Evolutionary conservation across 371 early-diverging fungal species (phyloP).

Genomic region (Polyrhizophydium stewartii): DNA sequence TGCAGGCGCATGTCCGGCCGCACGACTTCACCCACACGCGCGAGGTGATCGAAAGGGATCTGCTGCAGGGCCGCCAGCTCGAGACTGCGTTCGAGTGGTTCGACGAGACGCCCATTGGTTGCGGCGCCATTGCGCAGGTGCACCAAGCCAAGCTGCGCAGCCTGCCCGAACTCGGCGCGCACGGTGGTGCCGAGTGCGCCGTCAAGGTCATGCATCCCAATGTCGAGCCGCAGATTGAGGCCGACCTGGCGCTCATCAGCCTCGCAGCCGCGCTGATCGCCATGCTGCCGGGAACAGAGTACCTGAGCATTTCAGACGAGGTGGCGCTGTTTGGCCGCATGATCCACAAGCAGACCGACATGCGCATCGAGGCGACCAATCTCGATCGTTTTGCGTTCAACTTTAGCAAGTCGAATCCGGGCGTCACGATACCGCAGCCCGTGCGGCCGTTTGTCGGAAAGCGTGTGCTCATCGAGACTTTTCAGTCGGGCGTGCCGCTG

Average conservation of each 20-base stretch:
- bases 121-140: constrained; percentile 7
- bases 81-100: constrained; percentile 64
- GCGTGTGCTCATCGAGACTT: constrained; percentile 82
- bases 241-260: constrained; percentile 78
- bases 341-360: constrained; percentile 89
- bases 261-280: constrained; percentile 63
- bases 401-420: constrained; percentile 41
- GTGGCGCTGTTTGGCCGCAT: constrained; percentile 80
- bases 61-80: too few species aligned
- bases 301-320: constrained; percentile 85
- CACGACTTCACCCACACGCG: constrained; percentile 72
- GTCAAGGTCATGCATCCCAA: constrained; percentile 93
- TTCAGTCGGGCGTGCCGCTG: constrained; percentile 69
- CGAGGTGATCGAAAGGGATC: constrained; percentile 47
- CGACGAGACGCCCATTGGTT: constrained; percentile 53
- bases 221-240: constrained; percentile 59
- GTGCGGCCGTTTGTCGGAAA: constrained; percentile 51
- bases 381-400: constrained; percentile 63
- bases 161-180: neutral
- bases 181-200: constrained; percentile 41
- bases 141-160: neutral
- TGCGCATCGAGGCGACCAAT: constrained; percentile 79
- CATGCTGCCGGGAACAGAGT: constrained; percentile 69
- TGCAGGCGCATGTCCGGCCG: constrained; percentile 79
- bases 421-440: constrained; percentile 60